Percentiles rank a stretch among this genome's conserved stretches.
Conservation (phyloP, 768 basidiomycete genomes). For the Lentinula lateritia region DNA sequence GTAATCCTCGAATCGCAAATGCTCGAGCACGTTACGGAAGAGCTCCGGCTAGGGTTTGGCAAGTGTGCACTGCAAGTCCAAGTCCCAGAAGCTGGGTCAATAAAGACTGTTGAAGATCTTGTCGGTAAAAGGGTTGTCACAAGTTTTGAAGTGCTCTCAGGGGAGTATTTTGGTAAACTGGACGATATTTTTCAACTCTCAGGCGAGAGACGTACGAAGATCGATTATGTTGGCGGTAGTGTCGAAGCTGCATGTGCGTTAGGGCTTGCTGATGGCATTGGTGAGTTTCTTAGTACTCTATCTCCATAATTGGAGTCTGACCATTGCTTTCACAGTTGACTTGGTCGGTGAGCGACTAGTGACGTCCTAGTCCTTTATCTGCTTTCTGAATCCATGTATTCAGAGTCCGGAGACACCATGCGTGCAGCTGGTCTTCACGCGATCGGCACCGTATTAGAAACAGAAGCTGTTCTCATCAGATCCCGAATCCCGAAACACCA, state of each 20-base stretch:
- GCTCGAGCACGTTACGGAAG: conserved; percentile 70
- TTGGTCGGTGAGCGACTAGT: conserved; percentile 68
- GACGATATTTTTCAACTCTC: conserved; percentile 51
- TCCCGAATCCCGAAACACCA: conserved; percentile 62
- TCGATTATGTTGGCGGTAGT: conserved; percentile 95
- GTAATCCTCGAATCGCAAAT: conserved; percentile 90
- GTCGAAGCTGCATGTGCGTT: conserved; percentile 97
- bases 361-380: neutral
- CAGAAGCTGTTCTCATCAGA: conserved; percentile 92
- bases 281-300: conserved; percentile 35
- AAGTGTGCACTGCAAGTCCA: conserved; percentile 89
- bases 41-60: conserved; percentile 84
- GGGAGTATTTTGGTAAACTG: conserved; percentile 64
- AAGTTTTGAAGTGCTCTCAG: conserved; percentile 87
- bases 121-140: conserved; percentile 93
- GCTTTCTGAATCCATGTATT: neutral
- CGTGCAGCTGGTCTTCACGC: conserved; percentile 93
- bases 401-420: conserved; percentile 99
- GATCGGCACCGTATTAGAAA: conserved; percentile 81
- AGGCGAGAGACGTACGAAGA: conserved; percentile 61
- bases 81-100: conserved; percentile 70
- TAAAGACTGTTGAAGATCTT: conserved; percentile 72
- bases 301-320: neutral
- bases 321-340: conserved; percentile 55
- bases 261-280: conserved; percentile 95